Conservation (phyloP, 2,329 filamentous ascomycete species). For the Sporothrix phasma region DNA sequence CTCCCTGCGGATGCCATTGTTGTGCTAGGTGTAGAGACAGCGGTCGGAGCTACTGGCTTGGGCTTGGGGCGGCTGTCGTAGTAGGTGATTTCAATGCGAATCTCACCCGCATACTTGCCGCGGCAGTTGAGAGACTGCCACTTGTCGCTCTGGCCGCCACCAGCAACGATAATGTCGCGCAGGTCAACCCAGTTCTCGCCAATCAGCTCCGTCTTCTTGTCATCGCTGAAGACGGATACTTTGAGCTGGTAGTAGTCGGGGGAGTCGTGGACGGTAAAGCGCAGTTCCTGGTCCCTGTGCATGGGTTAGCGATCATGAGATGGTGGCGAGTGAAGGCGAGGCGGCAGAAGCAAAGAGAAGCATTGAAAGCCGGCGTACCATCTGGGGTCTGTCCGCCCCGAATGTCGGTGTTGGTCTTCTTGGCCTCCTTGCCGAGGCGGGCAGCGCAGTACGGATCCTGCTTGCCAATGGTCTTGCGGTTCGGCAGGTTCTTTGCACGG, state of each 20-base stretch:
- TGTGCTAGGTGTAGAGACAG: conserved; percentile 16
- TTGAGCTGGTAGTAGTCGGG: conserved; percentile 95
- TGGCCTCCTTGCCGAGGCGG: conserved; percentile 87
- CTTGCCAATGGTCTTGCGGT: conserved; percentile 94
- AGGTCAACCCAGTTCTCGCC: conserved; percentile 88
- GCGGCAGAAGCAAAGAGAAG: neutral
- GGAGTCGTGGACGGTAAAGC: conserved; percentile 92
- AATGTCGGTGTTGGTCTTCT: conserved; percentile 91
- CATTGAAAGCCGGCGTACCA: conserved; percentile 55
- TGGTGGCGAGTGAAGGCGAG: neutral
- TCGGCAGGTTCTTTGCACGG: conserved; percentile 92
- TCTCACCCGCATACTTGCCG: conserved; percentile 91
- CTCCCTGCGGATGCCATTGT: conserved; percentile 1
- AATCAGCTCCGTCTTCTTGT: conserved; percentile 94
- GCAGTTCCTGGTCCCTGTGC: conserved; percentile 87
- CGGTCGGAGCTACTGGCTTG: conserved; percentile 50
- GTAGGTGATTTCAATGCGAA: conserved; percentile 90
- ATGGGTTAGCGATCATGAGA: neutral
- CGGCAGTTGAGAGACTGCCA: conserved; percentile 85
- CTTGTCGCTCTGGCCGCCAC: conserved; percentile 85
- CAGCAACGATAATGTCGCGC: conserved; percentile 66
- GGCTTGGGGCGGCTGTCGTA: conserved; percentile 81
- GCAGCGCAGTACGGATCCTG: conserved; percentile 97
- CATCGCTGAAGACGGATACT: conserved; percentile 92
- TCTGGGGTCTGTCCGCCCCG: conserved; percentile 90